These are phyloP conservation scores for Cantharellus anzutake DNA, from an alignment of 768 basidiomycete genomes.

Conservation along the genomic window DNA sequence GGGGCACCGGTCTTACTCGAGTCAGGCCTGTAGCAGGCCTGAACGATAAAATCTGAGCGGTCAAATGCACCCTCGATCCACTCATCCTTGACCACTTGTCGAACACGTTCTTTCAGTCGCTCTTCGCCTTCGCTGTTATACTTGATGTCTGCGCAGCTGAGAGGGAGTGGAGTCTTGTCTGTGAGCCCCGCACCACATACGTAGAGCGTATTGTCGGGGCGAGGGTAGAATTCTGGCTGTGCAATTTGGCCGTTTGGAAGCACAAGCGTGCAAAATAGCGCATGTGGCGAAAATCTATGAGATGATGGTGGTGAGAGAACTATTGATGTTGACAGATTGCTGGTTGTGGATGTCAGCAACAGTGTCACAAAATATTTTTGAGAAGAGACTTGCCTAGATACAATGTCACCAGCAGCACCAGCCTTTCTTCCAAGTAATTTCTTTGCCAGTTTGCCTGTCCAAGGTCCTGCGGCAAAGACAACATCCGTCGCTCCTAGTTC, in stretches of 20 bases:
- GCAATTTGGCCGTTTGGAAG: conserved; percentile 14
- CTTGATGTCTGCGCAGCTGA: conserved; percentile 12
- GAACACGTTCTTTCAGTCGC: conserved; percentile 4
- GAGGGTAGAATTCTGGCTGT: conserved; percentile 25
- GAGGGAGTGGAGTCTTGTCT: conserved; percentile 13
- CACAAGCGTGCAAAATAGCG: conserved; percentile 22
- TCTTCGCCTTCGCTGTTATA: neutral
- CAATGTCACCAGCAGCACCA: conserved; percentile 5
- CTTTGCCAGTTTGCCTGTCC: conserved; percentile 20
- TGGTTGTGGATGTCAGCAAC: neutral
- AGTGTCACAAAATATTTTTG: too few relatives aligned
- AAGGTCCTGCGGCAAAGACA: conserved; percentile 27
- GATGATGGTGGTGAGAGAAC: conserved; percentile 3
- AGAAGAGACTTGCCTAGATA: neutral
- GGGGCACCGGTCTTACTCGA: conserved; percentile 6
- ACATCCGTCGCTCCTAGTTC: conserved; percentile 14
- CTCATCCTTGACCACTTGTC: neutral
- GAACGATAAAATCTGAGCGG: conserved; percentile 2
- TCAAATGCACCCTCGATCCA: conserved; percentile 1
- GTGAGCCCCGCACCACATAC: conserved; percentile 8
- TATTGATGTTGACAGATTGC: conserved; percentile 9
- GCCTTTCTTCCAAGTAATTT: conserved; percentile 14
- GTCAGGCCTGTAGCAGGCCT: conserved; percentile 10
- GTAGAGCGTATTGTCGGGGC: conserved; percentile 16
- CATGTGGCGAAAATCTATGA: conserved; percentile 15